phyloP scores from a whole-genome alignment of 768 basidiomycete genomes.

The Collybia nuda region DNA sequence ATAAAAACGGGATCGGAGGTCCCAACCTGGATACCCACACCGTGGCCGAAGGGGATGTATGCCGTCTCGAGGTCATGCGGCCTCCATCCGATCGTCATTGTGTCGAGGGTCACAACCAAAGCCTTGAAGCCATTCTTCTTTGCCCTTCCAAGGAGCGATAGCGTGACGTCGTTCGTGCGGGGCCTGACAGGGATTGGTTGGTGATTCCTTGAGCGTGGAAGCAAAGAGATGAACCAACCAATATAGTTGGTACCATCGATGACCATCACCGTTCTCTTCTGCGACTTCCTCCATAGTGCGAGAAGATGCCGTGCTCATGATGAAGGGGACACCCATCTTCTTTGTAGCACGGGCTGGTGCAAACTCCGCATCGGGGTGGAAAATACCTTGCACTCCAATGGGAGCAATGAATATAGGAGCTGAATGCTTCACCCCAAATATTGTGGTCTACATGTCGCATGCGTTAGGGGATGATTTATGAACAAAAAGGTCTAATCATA shows the following conservation, averaged over 20 bases:
- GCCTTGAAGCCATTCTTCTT: constrained; percentile 66
- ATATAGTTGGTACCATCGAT: constrained; percentile 83
- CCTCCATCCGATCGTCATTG: constrained; percentile 72
- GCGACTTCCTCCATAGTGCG: constrained; percentile 79
- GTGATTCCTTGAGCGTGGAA: neutral
- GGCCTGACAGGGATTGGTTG: constrained; percentile 46
- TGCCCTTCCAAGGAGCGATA: constrained; percentile 65
- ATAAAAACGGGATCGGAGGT: constrained; percentile 80
- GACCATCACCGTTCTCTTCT: constrained; percentile 62
- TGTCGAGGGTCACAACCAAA: constrained; percentile 80
- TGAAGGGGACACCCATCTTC: constrained; percentile 63
- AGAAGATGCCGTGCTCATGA: constrained; percentile 74
- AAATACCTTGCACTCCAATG: constrained; percentile 77
- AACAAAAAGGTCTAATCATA: constrained; percentile 20
- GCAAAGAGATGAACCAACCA: constrained; percentile 42
- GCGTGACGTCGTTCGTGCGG: constrained; percentile 51
- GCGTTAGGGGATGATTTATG: neutral
- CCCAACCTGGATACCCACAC: constrained; percentile 66
- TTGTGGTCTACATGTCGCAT: constrained; percentile 47
- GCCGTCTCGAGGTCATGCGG: constrained; percentile 68
- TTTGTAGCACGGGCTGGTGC: constrained; percentile 66
- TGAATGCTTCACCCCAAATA: constrained; percentile 66
- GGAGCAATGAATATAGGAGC: constrained; percentile 69
- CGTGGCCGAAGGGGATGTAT: constrained; percentile 68
- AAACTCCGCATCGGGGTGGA: constrained; percentile 70